phyloP scores from a whole-genome alignment of 2,329 filamentous ascomycete genomes.

The Colletotrichum lindemuthianum region DNA sequence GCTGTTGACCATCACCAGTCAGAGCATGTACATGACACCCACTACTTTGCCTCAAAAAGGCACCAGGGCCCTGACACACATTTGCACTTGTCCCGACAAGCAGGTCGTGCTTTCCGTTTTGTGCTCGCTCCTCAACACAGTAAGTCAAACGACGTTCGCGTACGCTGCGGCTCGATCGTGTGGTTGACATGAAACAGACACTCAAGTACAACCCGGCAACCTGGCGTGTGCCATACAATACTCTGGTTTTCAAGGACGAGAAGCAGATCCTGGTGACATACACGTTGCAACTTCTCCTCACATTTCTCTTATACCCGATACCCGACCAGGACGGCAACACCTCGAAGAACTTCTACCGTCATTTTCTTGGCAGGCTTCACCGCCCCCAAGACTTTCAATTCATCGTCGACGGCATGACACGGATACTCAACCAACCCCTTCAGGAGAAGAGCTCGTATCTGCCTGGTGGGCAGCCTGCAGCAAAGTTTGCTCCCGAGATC shows the following conservation, averaged over 20 bases:
- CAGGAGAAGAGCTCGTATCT: slow-evolving; percentile 90
- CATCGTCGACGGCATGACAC: slow-evolving; percentile 91
- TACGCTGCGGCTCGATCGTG: no score
- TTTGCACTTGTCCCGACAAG: slow-evolving; percentile 89
- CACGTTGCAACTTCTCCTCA: slow-evolving; percentile 88
- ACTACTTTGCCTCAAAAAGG: slow-evolving; percentile 83
- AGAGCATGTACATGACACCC: slow-evolving; percentile 92
- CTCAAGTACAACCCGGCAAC: slow-evolving; percentile 95
- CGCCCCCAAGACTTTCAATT: slow-evolving; percentile 98
- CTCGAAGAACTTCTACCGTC: slow-evolving; percentile 91
- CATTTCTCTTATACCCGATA: slow-evolving; percentile 86
- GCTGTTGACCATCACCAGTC: slow-evolving; percentile 85
- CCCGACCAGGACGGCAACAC: slow-evolving; percentile 76
- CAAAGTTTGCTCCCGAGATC: slow-evolving; percentile 93
- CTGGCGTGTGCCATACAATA: slow-evolving; percentile 95
- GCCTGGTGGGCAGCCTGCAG: slow-evolving; percentile 80
- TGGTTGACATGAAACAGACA: slow-evolving; percentile 62
- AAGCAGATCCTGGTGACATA: slow-evolving; percentile 93
- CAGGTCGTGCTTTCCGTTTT: slow-evolving; percentile 89
- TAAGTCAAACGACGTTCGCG: slow-evolving; percentile 54
- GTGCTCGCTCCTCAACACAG: slow-evolving; percentile 94
- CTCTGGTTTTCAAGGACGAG: slow-evolving; percentile 89
- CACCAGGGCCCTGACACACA: slow-evolving; percentile 85
- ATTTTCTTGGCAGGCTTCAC: slow-evolving; percentile 90
- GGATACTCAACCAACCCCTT: slow-evolving; percentile 91